Base-by-base conservation (phyloP, 2,329 filamentous ascomycete genomes). In the Pseudocercospora fijiensis region DNA sequence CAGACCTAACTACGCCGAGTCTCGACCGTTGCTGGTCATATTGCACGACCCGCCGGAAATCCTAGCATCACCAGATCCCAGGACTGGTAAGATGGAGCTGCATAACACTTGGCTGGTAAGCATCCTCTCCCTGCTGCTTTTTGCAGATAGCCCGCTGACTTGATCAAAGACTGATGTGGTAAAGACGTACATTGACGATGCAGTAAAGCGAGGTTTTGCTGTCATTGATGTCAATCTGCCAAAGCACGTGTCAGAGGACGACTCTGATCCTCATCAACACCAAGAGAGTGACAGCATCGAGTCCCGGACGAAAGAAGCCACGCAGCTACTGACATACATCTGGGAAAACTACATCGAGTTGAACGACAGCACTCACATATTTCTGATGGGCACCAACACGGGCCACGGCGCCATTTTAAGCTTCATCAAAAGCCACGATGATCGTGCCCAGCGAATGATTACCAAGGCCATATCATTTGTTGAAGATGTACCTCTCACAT, bases 301-400 rank as follows among this genome's bases (percentile, higher is more conserved):
- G 27, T 65, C 69, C 58, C 75, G 79, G 33, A 74, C 73, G 8
- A 75, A 75, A 24, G 81, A 82, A 60, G 84, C 83, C 0, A 87
- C 90, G 66, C 88, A 94, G 65, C 80, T 97, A 10, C 86, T 94
- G 4, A 87, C 85, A 65, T 98, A 96, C 73, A 81, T 99, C 13
- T 99, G 95, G 95, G 93, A 97, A 71, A 99, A 99, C 74, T 97
- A 97, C 73, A 87, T 99, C 20, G 91, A 96, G 81, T 88, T 88
- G 57, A 84, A 81, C 61, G 81, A 89, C 2, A 82, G 85, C 0
- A 87, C 88, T 5, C 86, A 94, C 58, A 86, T 98, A 16, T 90
- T 96, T 74, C 82, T 99, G 22, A 83, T 99, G 74, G 94, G 95
- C 0, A 87, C 96, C 1, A 95, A 95, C n/a, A 89, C 92, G 71